Conservation (phyloP, 495 filamentous ascomycete genomes). For the Aspergillus funiculosus region DNA sequence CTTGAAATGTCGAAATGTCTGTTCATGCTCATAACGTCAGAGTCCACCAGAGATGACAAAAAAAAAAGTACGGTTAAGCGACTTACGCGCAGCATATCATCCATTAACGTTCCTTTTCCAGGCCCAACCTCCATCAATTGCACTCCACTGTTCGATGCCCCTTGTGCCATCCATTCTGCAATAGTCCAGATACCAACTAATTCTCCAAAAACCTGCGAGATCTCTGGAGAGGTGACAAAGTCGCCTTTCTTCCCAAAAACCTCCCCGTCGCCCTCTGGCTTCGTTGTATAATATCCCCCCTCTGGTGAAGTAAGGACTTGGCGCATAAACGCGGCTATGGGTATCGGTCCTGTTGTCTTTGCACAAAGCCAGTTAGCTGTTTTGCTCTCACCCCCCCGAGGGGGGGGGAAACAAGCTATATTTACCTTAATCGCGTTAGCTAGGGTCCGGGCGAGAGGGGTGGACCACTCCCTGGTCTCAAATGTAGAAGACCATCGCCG, state of each 20-base stretch:
- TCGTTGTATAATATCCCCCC: slow-evolving; percentile 91
- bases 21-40: neutral
- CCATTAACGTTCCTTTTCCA: slow-evolving; percentile 93
- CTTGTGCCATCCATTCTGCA: slow-evolving; percentile 92
- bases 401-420: neutral
- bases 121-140: slow-evolving; percentile 92
- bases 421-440: slow-evolving; percentile 73
- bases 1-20: slow-evolving; percentile 84
- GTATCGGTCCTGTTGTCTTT: slow-evolving; percentile 77
- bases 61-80: neutral
- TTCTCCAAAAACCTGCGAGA: slow-evolving; percentile 95
- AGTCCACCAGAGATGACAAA: neutral
- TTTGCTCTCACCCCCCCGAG: slow-evolving; percentile 33
- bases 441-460: slow-evolving; percentile 78
- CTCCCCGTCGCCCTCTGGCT: slow-evolving; percentile 53
- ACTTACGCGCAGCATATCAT: slow-evolving; percentile 84
- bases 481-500: slow-evolving; percentile 36
- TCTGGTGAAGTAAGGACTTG: slow-evolving; percentile 89
- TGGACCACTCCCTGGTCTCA: slow-evolving; percentile 66
- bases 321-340: slow-evolving; percentile 93
- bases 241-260: slow-evolving; percentile 89
- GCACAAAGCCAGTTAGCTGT: too few species aligned
- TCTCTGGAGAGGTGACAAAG: slow-evolving; percentile 95
- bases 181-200: slow-evolving; percentile 90
- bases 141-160: slow-evolving; percentile 59